phyloP scores from a whole-genome alignment of 495 filamentous ascomycete genomes.

The Penicillium desertorum region DNA sequence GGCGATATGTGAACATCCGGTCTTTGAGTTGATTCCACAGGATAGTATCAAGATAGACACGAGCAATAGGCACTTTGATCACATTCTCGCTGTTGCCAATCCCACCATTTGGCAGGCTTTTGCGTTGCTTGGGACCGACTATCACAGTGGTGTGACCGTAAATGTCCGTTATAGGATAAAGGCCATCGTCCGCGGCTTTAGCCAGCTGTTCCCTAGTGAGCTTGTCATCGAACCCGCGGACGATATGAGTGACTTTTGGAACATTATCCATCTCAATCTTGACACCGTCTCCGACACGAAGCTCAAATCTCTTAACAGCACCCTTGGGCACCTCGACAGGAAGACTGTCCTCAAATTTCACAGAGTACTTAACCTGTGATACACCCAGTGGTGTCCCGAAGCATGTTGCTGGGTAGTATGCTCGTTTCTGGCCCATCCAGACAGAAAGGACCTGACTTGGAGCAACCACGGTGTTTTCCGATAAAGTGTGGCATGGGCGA shows the following conservation, averaged over 20 bases:
- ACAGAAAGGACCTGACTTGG: constrained; percentile 52
- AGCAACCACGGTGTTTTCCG: constrained; percentile 29
- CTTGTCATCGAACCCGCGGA: constrained; percentile 45
- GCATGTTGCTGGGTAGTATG: constrained; percentile 53
- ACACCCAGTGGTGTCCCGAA: constrained; percentile 42
- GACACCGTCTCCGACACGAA: constrained; percentile 49
- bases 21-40: constrained; percentile 53
- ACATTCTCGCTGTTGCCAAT: constrained; percentile 32
- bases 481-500: neutral
- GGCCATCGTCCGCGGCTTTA: constrained; percentile 26
- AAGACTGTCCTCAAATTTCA: constrained; percentile 49
- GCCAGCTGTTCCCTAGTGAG: constrained; percentile 37
- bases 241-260: constrained; percentile 48
- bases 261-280: constrained; percentile 51
- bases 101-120: constrained; percentile 41
- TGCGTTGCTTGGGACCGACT: constrained; percentile 48
- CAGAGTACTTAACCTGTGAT: constrained; percentile 40
- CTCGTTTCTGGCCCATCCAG: constrained; percentile 50
- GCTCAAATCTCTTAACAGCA: constrained; percentile 48
- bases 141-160: constrained; percentile 46
- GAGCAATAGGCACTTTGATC: constrained; percentile 45
- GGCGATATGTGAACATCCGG: constrained; percentile 36
- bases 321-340: constrained; percentile 44
- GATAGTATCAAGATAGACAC: constrained; percentile 51
- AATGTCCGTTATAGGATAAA: constrained; percentile 45